phyloP scores from a whole-genome alignment of 495 filamentous ascomycete species.

The Neurospora terricola region DNA sequence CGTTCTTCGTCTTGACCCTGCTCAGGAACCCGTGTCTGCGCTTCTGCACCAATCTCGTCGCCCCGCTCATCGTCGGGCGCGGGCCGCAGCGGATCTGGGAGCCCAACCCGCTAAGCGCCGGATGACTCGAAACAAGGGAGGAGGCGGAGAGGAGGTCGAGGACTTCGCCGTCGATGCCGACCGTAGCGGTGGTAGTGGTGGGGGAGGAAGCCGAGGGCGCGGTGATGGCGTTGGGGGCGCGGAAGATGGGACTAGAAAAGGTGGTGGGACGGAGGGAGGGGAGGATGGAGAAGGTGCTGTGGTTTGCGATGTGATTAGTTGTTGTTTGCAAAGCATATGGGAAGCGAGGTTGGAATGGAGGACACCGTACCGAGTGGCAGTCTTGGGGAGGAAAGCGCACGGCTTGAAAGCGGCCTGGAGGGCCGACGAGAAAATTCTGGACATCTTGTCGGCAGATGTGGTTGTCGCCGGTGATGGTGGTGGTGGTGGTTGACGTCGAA shows the following conservation, averaged over 20 bases:
- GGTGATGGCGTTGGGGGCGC: constrained; percentile 8
- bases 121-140: constrained; percentile 19
- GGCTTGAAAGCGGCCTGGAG: constrained; percentile 15
- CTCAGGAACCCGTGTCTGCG: constrained; percentile 37
- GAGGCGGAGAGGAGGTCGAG: constrained; percentile 30
- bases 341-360: neutral
- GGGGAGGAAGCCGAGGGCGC: neutral
- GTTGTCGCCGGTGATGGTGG: neutral
- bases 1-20: constrained; percentile 26
- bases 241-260: constrained; percentile 16
- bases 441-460: neutral
- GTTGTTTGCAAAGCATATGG: too few relatives aligned
- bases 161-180: neutral
- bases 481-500: neutral
- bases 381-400: neutral
- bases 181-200: neutral
- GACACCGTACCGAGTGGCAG: constrained; percentile 7
- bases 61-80: constrained; percentile 30
- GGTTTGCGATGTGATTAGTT: too few relatives aligned
- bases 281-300: constrained; percentile 31
- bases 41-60: constrained; percentile 39
- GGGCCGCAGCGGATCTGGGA: constrained; percentile 37
- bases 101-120: constrained; percentile 23
- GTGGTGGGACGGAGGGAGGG: constrained; percentile 29
- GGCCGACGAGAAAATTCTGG: constrained; percentile 3